phyloP scores from a whole-genome alignment of 2,329 filamentous ascomycete species.

The Cladophialophora immunda region DNA sequence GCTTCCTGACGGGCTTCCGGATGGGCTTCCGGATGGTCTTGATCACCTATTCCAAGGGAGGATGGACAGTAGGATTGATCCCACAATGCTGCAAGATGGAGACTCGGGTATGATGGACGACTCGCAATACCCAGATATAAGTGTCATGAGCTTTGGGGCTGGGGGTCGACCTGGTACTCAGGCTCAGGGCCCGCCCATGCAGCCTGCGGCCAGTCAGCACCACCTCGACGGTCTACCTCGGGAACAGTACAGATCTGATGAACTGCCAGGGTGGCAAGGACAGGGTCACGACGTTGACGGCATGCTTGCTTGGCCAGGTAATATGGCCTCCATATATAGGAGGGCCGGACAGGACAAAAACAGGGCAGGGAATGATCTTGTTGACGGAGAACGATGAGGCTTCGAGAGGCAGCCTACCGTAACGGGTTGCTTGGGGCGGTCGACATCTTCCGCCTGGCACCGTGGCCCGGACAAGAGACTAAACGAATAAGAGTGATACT shows the following conservation, averaged over 20 bases:
- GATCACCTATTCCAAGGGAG: conserved; percentile 11
- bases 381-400: neutral
- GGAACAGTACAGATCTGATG: neutral
- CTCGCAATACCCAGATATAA: conserved; percentile 19
- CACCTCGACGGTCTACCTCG: conserved; percentile 1
- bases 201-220: neutral
- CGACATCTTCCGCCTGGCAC: neutral
- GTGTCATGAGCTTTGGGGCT: conserved; percentile 8
- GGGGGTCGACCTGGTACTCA: conserved; percentile 1
- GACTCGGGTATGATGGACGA: conserved; percentile 11
- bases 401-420: neutral
- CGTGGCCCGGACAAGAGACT: neutral
- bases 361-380: conserved; percentile 2
- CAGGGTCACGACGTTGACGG: neutral
- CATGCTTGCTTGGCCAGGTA: conserved; percentile 34
- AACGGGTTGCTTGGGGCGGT: neutral
- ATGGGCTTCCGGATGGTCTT: conserved; percentile 6
- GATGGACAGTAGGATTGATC: conserved; percentile 18
- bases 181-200: neutral
- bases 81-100: conserved; percentile 25
- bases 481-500: neutral
- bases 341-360: neutral
- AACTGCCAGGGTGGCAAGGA: conserved; percentile 19
- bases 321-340: conserved; percentile 27
- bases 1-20: neutral